Evolutionary conservation across 352 stramenopile species (phyloP).

Genomic region (Phytopythium helicoides): DNA sequence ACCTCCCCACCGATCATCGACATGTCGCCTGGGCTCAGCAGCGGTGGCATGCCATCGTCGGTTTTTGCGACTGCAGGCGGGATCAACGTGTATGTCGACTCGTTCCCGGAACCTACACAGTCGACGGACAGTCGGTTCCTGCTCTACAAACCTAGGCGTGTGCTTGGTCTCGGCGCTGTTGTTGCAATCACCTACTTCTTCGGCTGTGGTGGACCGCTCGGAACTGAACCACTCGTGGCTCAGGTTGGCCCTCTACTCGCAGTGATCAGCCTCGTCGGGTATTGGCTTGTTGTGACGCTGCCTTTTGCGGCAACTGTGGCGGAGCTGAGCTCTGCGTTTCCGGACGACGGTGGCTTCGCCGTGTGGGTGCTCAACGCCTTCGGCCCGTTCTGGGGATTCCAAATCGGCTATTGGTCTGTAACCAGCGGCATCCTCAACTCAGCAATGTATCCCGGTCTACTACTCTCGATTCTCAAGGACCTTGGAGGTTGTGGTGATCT

Average conservation of each 20-base stretch:
- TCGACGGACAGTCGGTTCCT: constrained; percentile 5
- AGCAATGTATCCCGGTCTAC: constrained; percentile 57
- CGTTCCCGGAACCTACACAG: constrained; percentile 8
- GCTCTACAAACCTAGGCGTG: constrained; percentile 7
- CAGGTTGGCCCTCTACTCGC: constrained; percentile 37
- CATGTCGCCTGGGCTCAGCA: not conserved
- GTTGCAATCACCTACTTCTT: constrained; percentile 24
- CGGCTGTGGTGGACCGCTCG: constrained; percentile 11
- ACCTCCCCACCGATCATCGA: constrained; percentile 3
- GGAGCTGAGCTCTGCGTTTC: constrained; percentile 83
- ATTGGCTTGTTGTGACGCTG: constrained; percentile 80
- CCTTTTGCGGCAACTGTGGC: constrained; percentile 87
- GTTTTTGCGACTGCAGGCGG: constrained; percentile 1
- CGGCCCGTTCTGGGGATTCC: constrained; percentile 70
- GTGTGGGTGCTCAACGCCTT: constrained; percentile 87
- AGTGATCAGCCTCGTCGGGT: constrained; percentile 67
- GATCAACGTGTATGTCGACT: constrained; percentile 7
- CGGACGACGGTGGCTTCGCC: constrained; percentile 67
- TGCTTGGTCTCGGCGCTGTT: constrained; percentile 16
- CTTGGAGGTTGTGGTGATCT: not conserved
- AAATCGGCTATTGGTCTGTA: constrained; percentile 67
- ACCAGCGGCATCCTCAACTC: constrained; percentile 52
- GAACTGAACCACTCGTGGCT: constrained; percentile 20
- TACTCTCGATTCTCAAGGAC: constrained; percentile 7
- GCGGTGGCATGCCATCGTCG: constrained; percentile 1